Base-by-base conservation (phyloP, 371 early-diverging fungal species). In the Haplosporangium sp. region DNA sequence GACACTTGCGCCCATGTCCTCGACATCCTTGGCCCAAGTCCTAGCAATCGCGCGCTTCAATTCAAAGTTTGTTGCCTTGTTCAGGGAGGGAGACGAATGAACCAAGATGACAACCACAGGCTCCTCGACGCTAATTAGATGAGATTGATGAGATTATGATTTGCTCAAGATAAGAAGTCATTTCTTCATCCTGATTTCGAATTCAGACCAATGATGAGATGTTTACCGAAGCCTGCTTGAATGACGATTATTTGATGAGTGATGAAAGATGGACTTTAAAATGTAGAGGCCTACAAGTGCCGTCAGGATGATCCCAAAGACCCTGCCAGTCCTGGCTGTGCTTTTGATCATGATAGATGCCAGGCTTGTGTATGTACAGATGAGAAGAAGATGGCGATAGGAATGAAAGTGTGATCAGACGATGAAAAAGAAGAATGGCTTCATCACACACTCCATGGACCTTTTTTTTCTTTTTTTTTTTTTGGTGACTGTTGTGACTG, bases 11-110 rank as follows among this genome's bases (percentile, higher is more conserved):
- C 76, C 76, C 50, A 62, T 46, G 42, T 76, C 76, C 46, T 76
- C 76, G 6, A 59, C 66, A 46, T 76, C 76, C 42, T 67, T 76
- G 58, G 76, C 76, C 70, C 71, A 76, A 41, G 76, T 76, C 55
- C 67, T 66, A 14, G 76, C 61, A 36, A 76, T 76, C 5, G 67
- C 70, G n/a, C 76, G 56, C 45, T 76, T 76, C 43, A 76, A 46
- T 43, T 76, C 70, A 55, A 76, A 76, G 45, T 76, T 76, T 23
- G 59, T 55, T 14, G 58, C 59, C 16, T 62, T 62, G 53, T 46
- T 66, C 16, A 76, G 59, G 0, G 62, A 62, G 4, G 76, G 76
- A 38, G 71, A 61, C n/a, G 76, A 67, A 13, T 76, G 76, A 5
- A 76, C 76, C 47, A 76, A 37, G 23, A 76, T 69, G 37, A 70